Percentiles rank a stretch among this genome's conserved stretches.
These are phyloP conservation scores for Canariomyces notabilis DNA, from an alignment of 2,329 filamentous ascomycete genomes.

Conservation along the genomic window DNA sequence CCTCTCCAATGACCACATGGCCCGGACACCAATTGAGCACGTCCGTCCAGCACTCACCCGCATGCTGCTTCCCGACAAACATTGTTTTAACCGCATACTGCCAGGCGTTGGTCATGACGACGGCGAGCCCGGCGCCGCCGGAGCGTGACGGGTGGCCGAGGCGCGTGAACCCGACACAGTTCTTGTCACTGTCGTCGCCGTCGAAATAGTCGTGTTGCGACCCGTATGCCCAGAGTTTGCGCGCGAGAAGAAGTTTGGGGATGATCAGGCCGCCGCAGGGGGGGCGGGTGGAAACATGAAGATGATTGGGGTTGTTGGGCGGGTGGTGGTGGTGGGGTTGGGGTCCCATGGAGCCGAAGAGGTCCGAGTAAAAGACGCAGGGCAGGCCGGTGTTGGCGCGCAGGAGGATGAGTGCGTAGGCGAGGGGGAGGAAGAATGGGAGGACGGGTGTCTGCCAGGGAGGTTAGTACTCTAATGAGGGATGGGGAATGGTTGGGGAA, in stretches of 20 bases:
- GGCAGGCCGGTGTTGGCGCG: slow-evolving; percentile 54
- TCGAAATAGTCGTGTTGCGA: slow-evolving; percentile 60
- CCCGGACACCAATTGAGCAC: slow-evolving; percentile 50
- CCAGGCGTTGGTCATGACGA: slow-evolving; percentile 50
- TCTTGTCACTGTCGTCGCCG: slow-evolving; percentile 48
- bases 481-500: not conserved
- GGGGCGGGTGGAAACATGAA: slow-evolving; percentile 32
- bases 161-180: slow-evolving; percentile 55
- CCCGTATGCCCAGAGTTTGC: slow-evolving; percentile 64
- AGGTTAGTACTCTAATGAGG: too few species aligned
- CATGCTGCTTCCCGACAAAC: slow-evolving; percentile 54
- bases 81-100: slow-evolving; percentile 49
- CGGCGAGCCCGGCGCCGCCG: slow-evolving; percentile 50
- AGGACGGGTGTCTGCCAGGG: slow-evolving; percentile 54
- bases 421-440: slow-evolving; percentile 60
- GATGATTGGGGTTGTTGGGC: slow-evolving; percentile 6
- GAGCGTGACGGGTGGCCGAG: slow-evolving; percentile 45
- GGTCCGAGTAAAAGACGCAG: slow-evolving; percentile 66
- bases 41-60: slow-evolving; percentile 60
- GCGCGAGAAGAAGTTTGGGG: slow-evolving; percentile 54
- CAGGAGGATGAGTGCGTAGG: slow-evolving; percentile 64
- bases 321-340: slow-evolving; percentile 41
- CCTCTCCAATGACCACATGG: slow-evolving; percentile 52
- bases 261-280: slow-evolving; percentile 48
- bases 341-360: slow-evolving; percentile 57